Percentiles rank a stretch among this genome's conserved stretches.
Evolutionary conservation across 106 monocot species (phyloP).

Genomic region (Chionographis japonica): DNA sequence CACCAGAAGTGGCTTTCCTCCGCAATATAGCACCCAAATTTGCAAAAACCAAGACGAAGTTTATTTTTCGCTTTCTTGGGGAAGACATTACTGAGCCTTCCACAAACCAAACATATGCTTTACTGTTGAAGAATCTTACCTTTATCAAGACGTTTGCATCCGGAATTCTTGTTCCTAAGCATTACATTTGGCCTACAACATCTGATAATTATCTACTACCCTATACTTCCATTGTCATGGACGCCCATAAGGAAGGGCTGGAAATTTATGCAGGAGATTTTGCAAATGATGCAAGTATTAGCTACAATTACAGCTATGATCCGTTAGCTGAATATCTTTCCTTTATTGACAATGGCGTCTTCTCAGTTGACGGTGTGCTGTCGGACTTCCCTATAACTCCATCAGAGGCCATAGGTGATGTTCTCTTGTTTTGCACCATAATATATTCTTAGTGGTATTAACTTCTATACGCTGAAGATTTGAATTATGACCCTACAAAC

Average conservation of each 20-base stretch:
- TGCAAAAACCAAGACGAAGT: conserved; percentile 41
- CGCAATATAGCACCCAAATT: conserved; percentile 32
- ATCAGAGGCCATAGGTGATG: conserved; percentile 74
- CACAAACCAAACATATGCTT: conserved; percentile 61
- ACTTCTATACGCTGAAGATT: not conserved
- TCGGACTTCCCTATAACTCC: conserved; percentile 78
- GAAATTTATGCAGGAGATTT: conserved; percentile 80
- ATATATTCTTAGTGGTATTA: not conserved
- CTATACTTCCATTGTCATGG: conserved; percentile 52
- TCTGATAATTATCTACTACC: conserved; percentile 48
- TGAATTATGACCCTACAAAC: not conserved
- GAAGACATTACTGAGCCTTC: conserved; percentile 52
- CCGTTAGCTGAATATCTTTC: conserved; percentile 60
- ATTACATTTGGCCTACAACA: conserved; percentile 78
- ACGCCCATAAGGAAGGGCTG: conserved; percentile 73
- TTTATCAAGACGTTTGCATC: conserved; percentile 78
- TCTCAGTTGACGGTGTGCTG: conserved; percentile 89
- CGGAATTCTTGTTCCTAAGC: conserved; percentile 82
- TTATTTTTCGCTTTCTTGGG: conserved; percentile 67
- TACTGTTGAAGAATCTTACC: conserved; percentile 69
- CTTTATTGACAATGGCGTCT: conserved; percentile 59
- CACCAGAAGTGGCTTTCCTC: conserved; percentile 77
- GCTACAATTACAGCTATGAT: conserved; percentile 88
- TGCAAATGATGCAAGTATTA: conserved; percentile 60
- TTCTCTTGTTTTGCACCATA: conserved; percentile 3